Evolutionary conservation across 2,329 filamentous ascomycete species (phyloP), one percentile per base, ranked within the genome.

Genomic region (Oidium heveae): DNA sequence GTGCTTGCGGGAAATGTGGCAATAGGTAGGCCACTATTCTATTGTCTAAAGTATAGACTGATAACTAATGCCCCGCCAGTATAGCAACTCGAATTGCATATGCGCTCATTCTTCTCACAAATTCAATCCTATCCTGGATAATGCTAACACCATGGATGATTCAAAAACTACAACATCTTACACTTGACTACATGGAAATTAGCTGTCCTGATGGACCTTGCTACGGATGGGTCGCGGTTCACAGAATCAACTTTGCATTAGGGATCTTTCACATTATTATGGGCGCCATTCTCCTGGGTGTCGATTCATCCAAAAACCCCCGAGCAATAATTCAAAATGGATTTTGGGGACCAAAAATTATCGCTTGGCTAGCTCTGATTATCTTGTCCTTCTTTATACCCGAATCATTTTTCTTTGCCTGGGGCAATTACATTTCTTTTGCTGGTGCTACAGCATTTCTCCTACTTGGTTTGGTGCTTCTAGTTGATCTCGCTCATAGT

Each of bases 101-200:
- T 67, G 88, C 91, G 59, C 78, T 96, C 64, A 82, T 98, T 58
- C 84, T 98, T 55, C 80, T 98, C 60, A 71, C 96, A 68, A 98
- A 98, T 74, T 95, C 89, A 56, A 94, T 96, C 59, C 68, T 96
- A 53, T 89, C 91, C 37, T 98, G 91, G 91, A 86, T 98, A 62
- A 94, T 96, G 86, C 86, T 98, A 70, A 98, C 91, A 22, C 86
- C 87, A 54, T 98, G 91, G 91, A 91, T 91, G 36, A 85, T 98
- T 66, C 86, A 94, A 64, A 96, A 96, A 67, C 74, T 98, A 6
- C 81, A 96, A 69, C 79, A 93, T 59, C 73, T 96, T 55, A 91
- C 86, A 13, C 75, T 98, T 60, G 87, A 96, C 69, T 96, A 95
- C 65, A 88, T 98, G 71, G 87, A 86, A 63, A 94, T 98, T 65